Percentiles rank a stretch among this genome's conserved stretches.
phyloP scores from a whole-genome alignment of 1,284 basidiomycete species.

The Sporisorium sorghi region DNA sequence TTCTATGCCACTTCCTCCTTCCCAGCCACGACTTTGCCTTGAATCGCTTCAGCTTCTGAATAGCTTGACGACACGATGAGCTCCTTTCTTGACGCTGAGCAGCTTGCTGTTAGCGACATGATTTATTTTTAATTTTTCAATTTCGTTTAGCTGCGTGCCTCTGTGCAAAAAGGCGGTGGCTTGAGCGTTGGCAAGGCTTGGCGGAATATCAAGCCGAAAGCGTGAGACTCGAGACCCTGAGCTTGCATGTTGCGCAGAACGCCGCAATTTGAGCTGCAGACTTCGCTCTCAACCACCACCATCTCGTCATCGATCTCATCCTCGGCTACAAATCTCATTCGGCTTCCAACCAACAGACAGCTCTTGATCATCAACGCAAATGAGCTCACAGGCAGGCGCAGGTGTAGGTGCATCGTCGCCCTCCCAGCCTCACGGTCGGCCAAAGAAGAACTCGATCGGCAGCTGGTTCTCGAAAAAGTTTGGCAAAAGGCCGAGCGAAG shows the following conservation, averaged over 20 bases:
- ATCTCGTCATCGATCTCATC: neutral
- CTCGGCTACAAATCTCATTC: neutral
- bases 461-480: slow-evolving; percentile 60
- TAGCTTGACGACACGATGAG: neutral
- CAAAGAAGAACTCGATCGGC: slow-evolving; percentile 50
- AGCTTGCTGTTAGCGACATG: neutral
- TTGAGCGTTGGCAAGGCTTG: slow-evolving; percentile 1
- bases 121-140: too few relatives aligned
- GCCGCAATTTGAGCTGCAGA: neutral
- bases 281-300: neutral
- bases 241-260: neutral
- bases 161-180: neutral
- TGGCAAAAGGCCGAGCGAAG: slow-evolving; percentile 41
- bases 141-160: neutral
- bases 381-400: slow-evolving; percentile 13
- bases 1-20: too few relatives aligned
- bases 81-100: neutral
- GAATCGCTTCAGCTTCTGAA: too few relatives aligned
- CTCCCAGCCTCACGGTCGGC: slow-evolving; percentile 17
- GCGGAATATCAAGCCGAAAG: neutral
- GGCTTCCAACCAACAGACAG: neutral
- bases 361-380: neutral
- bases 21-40: too few relatives aligned
- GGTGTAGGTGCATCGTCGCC: slow-evolving; percentile 20
- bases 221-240: neutral